These are phyloP conservation scores for Clarireedia sp. DNA, from an alignment of 2,329 filamentous ascomycete genomes.

Conservation along the genomic window DNA sequence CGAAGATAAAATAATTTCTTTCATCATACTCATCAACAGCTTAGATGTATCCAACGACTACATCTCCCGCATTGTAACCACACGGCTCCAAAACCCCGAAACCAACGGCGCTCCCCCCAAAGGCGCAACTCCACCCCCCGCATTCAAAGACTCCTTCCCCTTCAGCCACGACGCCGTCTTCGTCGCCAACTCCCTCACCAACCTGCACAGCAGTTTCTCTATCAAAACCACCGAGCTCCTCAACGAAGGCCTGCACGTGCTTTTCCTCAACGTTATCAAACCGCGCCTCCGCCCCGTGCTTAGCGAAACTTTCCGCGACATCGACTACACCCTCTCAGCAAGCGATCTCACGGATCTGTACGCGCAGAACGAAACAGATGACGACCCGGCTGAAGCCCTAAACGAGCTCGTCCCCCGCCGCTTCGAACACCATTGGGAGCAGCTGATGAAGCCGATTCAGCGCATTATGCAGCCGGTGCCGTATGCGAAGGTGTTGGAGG, in stretches of 20 bases:
- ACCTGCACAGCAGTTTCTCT: slow-evolving; percentile 64
- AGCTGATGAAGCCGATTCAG: slow-evolving; percentile 74
- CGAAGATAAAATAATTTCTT: slow-evolving; percentile 80
- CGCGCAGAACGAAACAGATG: slow-evolving; percentile 38
- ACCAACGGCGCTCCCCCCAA: not conserved
- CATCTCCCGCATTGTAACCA: slow-evolving; percentile 72
- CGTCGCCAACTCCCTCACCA: slow-evolving; percentile 59
- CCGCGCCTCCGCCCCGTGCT: slow-evolving; percentile 77
- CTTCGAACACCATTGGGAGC: slow-evolving; percentile 81
- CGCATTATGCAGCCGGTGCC: slow-evolving; percentile 74
- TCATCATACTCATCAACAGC: slow-evolving; percentile 91
- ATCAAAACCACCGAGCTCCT: slow-evolving; percentile 75
- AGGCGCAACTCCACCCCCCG: slow-evolving; percentile 7
- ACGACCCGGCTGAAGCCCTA: slow-evolving; percentile 39
- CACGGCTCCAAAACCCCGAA: slow-evolving; percentile 46
- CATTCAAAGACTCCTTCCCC: slow-evolving; percentile 62
- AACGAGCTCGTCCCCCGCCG: slow-evolving; percentile 66
- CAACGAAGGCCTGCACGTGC: slow-evolving; percentile 73
- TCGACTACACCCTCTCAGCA: slow-evolving; percentile 69
- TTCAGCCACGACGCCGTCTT: slow-evolving; percentile 67
- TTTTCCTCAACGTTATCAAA: slow-evolving; percentile 83
- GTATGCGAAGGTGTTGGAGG: slow-evolving; percentile 61
- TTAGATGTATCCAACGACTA: slow-evolving; percentile 90
- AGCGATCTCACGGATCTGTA: slow-evolving; percentile 52
- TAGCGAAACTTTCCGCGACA: slow-evolving; percentile 81